Conservation (phyloP, 2,329 filamentous ascomycete species). For the Cercospora sp. region DNA sequence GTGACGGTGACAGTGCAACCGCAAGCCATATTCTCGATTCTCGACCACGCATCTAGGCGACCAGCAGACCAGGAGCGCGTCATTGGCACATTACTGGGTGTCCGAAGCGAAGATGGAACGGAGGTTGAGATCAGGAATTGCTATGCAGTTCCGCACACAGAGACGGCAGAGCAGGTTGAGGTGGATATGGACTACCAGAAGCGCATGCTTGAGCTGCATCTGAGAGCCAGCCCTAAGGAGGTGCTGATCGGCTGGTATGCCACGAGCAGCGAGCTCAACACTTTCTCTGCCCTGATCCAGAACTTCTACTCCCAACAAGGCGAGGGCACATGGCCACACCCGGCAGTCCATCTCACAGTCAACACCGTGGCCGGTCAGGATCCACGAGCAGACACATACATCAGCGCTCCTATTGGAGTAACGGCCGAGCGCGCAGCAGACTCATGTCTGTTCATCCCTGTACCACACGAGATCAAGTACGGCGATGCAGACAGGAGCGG, state of each 20-base stretch:
- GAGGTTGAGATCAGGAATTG: conserved; percentile 94
- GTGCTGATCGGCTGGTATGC: conserved; percentile 98
- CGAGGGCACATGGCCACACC: conserved; percentile 94
- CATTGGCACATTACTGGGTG: conserved; percentile 92
- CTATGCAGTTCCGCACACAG: conserved; percentile 97
- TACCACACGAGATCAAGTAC: conserved; percentile 92
- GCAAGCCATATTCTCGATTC: conserved; percentile 71
- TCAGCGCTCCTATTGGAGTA: conserved; percentile 90
- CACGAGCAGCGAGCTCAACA: conserved; percentile 94
- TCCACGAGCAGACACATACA: conserved; percentile 90
- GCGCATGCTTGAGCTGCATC: conserved; percentile 93
- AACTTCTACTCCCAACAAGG: conserved; percentile 99
- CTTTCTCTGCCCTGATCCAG: conserved; percentile 96
- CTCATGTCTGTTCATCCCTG: conserved; percentile 95
- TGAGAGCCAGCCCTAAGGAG: conserved; percentile 92
- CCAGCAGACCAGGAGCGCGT: conserved; percentile 92
- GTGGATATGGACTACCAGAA: conserved; percentile 99
- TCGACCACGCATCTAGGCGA: conserved; percentile 90
- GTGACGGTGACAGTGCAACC: conserved; percentile 93
- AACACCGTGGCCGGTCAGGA: conserved; percentile 85
- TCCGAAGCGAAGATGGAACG: conserved; percentile 91
- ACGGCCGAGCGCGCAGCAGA: conserved; percentile 93
- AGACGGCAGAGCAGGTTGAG: conserved; percentile 97
- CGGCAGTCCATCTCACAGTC: conserved; percentile 95
- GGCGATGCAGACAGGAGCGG: conserved; percentile 74